A percentile compares a stretch with the other conserved stretches of the same genome.
These are phyloP conservation scores for Fusarium sp. DNA, from an alignment of 2,329 filamentous ascomycete species.

Conservation along the genomic window DNA sequence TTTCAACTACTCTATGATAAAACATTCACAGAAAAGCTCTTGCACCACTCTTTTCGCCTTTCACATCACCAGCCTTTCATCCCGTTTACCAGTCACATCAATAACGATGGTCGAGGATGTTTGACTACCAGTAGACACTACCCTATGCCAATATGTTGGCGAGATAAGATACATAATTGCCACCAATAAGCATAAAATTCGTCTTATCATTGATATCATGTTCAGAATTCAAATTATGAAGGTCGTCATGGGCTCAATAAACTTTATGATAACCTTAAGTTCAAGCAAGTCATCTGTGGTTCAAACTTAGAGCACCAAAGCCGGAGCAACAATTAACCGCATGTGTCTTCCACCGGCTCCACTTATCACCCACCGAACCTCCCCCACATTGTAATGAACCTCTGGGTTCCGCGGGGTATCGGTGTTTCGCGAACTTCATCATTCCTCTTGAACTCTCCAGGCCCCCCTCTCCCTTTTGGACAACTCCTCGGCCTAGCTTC, in stretches of 20 bases:
- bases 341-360: not conserved
- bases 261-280: not conserved
- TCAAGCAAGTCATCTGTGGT: not conserved
- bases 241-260: not conserved
- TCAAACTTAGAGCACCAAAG: not conserved
- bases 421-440: conserved; percentile 6
- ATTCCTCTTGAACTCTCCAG: not conserved
- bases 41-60: not conserved
- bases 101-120: not conserved
- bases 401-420: conserved; percentile 36
- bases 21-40: too few species aligned
- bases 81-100: too few species aligned
- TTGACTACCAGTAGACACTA: not conserved
- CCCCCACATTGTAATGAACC: conserved; percentile 12
- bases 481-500: not conserved
- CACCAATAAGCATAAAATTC: too few species aligned
- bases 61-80: not conserved
- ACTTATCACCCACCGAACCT: not conserved
- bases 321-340: conserved; percentile 11
- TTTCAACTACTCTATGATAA: not conserved
- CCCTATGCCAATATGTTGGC: not conserved
- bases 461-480: not conserved
- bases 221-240: not conserved
- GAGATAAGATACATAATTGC: not conserved
- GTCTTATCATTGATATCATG: not conserved